Base-by-base conservation (phyloP, 805 yeast genomes). In the Kodamaea kaohsiungensis region DNA sequence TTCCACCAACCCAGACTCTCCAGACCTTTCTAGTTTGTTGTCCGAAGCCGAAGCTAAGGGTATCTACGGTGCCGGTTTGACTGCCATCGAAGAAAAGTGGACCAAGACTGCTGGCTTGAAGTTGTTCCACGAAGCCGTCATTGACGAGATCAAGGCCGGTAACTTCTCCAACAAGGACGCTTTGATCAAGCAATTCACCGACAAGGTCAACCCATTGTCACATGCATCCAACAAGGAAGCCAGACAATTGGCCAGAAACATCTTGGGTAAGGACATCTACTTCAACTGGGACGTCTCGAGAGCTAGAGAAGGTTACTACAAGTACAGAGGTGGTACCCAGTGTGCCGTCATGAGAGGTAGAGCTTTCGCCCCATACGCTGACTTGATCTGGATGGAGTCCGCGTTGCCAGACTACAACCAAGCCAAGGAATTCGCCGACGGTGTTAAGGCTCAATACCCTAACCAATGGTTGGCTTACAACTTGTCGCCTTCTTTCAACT, bases 371-470 rank as follows among this genome's bases (percentile, higher is more conserved):
- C 97, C 97, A 59, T 93, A 87, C 73, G 91, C 96, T 45, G 98
- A 92, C 74, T 80, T 93, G 78, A 86, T 92, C 64, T 93, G 98
- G 98, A 92, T 93, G 98, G 98, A 93, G 80, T 87, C 96, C 56
- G 92, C 92, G 72, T 83, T 89, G 63, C 98, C 98, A 62, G 97
- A 91, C 73, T 92, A 83, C 76, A 82, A 79, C 56, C 98, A 93
- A 78, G 98, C 98, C 60, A 84, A 86, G 75, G 97, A 91, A 77
- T 93, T 93, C 68, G 95, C 98, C 53, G 88, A 85, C 46, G 98
- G 98, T 67, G 96, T 93, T 61, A 83, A 86, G 70, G 82, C 84
- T 35, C 79, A 78, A 56, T 88, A 71, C 75, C 98, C 98, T 62
- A 81, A 89, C 61, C 92, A 93, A 76, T 92, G 98, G 98, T 82